Evolutionary conservation across 108 stramenopile species (phyloP).

Genomic region (Fragilariopsis cylindrus): DNA sequence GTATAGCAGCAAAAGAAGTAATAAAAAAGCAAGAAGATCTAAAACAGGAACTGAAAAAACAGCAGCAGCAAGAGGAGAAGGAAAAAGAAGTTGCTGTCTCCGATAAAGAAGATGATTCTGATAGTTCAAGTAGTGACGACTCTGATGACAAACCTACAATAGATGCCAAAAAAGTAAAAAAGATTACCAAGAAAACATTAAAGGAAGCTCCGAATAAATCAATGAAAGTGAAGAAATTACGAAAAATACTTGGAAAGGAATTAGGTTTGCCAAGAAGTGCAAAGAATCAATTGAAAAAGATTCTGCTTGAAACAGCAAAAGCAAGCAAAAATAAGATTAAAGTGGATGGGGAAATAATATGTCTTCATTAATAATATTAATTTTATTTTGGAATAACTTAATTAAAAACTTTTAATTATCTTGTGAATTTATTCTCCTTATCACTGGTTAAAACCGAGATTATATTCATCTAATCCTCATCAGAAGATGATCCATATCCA

Average conservation of each 20-base stretch:
- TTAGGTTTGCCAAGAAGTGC: slow-evolving; percentile 27
- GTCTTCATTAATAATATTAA: neutral
- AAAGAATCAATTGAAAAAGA: slow-evolving; percentile 37
- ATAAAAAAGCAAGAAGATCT: slow-evolving; percentile 27
- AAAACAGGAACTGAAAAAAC: slow-evolving; percentile 23
- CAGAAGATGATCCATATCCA: slow-evolving; percentile 61
- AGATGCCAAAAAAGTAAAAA: slow-evolving; percentile 38
- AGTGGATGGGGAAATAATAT: slow-evolving; percentile 39
- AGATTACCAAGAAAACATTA: slow-evolving; percentile 70
- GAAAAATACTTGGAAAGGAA: slow-evolving; percentile 32
- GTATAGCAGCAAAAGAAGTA: slow-evolving; percentile 37
- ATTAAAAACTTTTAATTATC: neutral
- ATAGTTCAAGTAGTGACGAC: neutral
- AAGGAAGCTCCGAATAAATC: slow-evolving; percentile 67
- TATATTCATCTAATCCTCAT: slow-evolving; percentile 20
- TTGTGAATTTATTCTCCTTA: neutral
- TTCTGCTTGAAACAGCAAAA: slow-evolving; percentile 19
- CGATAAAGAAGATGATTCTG: slow-evolving; percentile 26
- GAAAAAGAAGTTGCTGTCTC: slow-evolving; percentile 29
- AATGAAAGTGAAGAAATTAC: slow-evolving; percentile 66
- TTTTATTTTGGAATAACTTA: neutral
- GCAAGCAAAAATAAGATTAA: slow-evolving; percentile 32
- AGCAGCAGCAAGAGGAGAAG: slow-evolving; percentile 31
- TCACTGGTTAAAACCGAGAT: neutral
- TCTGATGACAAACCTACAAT: neutral